A percentile compares a stretch with the other conserved stretches of the same genome.
phyloP scores from a whole-genome alignment of 1,284 basidiomycete genomes.

The Pseudozyma thailandica region DNA sequence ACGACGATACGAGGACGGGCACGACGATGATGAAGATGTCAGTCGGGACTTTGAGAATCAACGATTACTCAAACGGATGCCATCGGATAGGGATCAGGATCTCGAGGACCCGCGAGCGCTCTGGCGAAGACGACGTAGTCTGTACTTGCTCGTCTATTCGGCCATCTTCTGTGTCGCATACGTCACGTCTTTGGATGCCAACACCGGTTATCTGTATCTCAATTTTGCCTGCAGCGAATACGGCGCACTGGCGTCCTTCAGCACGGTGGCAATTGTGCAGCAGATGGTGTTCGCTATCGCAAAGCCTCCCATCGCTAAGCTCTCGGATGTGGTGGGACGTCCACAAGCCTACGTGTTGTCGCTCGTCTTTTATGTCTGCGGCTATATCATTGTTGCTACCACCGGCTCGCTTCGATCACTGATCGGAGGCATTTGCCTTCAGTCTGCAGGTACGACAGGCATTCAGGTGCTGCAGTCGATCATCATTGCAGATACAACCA shows the following conservation, averaged over 20 bases:
- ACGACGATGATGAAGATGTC: constrained; percentile 8
- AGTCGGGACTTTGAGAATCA: constrained; percentile 12
- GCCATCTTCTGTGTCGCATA: constrained; percentile 76
- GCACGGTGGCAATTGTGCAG: constrained; percentile 66
- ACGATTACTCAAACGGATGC: constrained; percentile 18
- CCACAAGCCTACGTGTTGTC: constrained; percentile 75
- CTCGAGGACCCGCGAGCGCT: constrained; percentile 22
- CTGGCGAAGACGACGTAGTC: constrained; percentile 32
- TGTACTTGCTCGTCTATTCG: constrained; percentile 54
- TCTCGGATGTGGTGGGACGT: constrained; percentile 76
- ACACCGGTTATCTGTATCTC: constrained; percentile 71
- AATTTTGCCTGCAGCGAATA: constrained; percentile 66
- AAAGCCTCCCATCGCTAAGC: constrained; percentile 83
- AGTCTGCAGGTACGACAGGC: constrained; percentile 68
- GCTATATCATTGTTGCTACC: constrained; percentile 77
- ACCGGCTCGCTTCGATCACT: constrained; percentile 73
- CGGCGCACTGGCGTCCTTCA: constrained; percentile 69
- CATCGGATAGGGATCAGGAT: constrained; percentile 17
- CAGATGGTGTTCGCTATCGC: constrained; percentile 73
- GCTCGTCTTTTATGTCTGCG: constrained; percentile 70
- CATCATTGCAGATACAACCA: constrained; percentile 78
- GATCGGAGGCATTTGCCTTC: constrained; percentile 72
- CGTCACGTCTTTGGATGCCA: constrained; percentile 73
- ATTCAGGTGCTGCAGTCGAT: constrained; percentile 70
- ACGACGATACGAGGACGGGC: neutral